Evolutionary conservation across 805 yeast species (phyloP), one percentile per base, ranked within the genome.

Genomic region (Candida berthetii): DNA sequence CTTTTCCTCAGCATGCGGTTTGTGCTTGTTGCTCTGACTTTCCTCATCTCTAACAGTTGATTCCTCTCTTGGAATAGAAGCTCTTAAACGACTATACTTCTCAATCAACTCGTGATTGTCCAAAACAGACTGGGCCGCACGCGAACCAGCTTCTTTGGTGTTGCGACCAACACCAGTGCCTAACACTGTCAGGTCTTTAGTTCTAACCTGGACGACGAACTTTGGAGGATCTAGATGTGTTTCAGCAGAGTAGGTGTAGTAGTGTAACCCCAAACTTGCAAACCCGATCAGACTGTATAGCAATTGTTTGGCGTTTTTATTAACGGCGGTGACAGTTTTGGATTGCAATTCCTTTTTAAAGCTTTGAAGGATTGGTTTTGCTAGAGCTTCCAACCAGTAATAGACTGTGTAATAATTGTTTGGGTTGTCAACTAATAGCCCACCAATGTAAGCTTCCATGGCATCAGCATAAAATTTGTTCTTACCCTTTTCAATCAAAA

Each of bases 381-480:
- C 73, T 32, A 83, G 58, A 37, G 65, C 58, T 6, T 58, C 52
- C 22, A 85, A 55, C 91, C 91, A 85, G 11, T 66, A 60, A 48
- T 72, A 71, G 7, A 84, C 71, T 18, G 61, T 69, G 2, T 65
- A 57, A 38, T 74, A 64, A 45, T 78, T 74, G 15, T 60, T 55
- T 18, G 66, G 61, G 35, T 74, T 66, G 47, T 85, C 95, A 18
- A 77, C 67, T 7, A 74, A 72, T 27, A 91, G 61, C 0, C 95
- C 99, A 7, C 96, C 98, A 36, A 93, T 72, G 50, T 91, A 91
- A 0, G 98, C 96, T 62, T 93, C 99, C 57, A 91, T 86, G 0
- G 85, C 79, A 68, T 91, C 99, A 0, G 98, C 96, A 54, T 74
- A 74, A 4, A 85, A 66, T 56, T 93, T 93, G 48, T 74, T 74